Conservation (phyloP, 2,329 filamentous ascomycete species). For the Penicillium psychrosexuale region DNA sequence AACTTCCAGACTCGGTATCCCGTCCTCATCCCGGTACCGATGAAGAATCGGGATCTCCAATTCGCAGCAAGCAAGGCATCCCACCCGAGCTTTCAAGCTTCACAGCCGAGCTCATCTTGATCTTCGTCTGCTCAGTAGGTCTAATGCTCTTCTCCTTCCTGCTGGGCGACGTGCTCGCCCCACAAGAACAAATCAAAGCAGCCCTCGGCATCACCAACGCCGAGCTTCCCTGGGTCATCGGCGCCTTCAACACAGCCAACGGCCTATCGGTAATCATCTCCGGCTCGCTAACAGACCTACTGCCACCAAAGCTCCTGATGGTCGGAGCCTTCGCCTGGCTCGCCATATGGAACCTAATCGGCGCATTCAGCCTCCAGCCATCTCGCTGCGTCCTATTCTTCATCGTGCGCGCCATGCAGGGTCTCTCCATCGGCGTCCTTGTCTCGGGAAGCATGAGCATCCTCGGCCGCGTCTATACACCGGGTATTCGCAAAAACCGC, state of each 20-base stretch:
- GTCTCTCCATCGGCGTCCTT: slow-evolving; percentile 50
- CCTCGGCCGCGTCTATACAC: slow-evolving; percentile 46
- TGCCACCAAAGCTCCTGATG: slow-evolving; percentile 42
- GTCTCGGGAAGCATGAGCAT: slow-evolving; percentile 51
- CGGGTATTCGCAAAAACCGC: slow-evolving; percentile 48
- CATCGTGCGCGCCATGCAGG: slow-evolving; percentile 42
- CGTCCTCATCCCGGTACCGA: slow-evolving; percentile 9
- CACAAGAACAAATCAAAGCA: slow-evolving; percentile 37
- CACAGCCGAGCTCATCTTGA: slow-evolving; percentile 40
- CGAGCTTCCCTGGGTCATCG: slow-evolving; percentile 45
- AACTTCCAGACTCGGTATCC: slow-evolving; percentile 10
- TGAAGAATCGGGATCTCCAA: slow-evolving; percentile 22
- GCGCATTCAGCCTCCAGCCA: slow-evolving; percentile 39
- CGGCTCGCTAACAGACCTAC: slow-evolving; percentile 39
- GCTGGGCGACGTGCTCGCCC: slow-evolving; percentile 42
- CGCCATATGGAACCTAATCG: slow-evolving; percentile 40
- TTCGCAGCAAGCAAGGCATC: slow-evolving; percentile 29
- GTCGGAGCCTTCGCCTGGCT: slow-evolving; percentile 46
- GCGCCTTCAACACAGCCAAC: slow-evolving; percentile 42
- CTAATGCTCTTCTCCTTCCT: slow-evolving; percentile 45
- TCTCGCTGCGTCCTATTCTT: slow-evolving; percentile 37
- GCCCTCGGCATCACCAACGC: slow-evolving; percentile 41
- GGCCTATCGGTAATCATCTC: slow-evolving; percentile 45
- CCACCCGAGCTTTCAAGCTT: slow-evolving; percentile 43
- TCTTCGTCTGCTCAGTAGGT: slow-evolving; percentile 44